Percentiles rank a stretch among this genome's conserved stretches.
These are phyloP conservation scores for Aureobasidium sp. DNA, from an alignment of 2,329 filamentous ascomycete genomes.

Conservation along the genomic window DNA sequence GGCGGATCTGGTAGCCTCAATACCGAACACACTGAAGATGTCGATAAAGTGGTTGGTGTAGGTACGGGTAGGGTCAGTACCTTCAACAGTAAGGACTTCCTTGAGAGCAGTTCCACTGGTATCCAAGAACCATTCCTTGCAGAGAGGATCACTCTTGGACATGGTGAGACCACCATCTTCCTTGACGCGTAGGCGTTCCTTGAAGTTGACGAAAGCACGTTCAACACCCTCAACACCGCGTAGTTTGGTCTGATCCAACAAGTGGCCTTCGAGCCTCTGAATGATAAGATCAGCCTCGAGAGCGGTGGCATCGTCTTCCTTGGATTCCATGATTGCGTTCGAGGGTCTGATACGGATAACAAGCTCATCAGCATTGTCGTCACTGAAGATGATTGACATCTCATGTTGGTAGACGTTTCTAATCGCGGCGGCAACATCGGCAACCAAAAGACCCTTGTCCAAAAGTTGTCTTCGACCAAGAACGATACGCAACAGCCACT, in stretches of 20 bases:
- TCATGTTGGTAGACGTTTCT: constrained; percentile 82
- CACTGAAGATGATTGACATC: constrained; percentile 89
- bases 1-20: constrained; percentile 84
- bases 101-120: constrained; percentile 85
- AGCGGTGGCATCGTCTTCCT: constrained; percentile 66
- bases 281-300: constrained; percentile 84
- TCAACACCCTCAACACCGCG: constrained; percentile 86
- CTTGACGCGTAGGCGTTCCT: constrained; percentile 59
- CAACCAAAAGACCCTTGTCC: constrained; percentile 85
- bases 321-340: constrained; percentile 49
- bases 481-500: constrained; percentile 90
- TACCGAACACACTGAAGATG: constrained; percentile 89
- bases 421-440: constrained; percentile 83
- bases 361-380: constrained; percentile 94
- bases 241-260: constrained; percentile 83
- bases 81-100: constrained; percentile 76
- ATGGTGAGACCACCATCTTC: constrained; percentile 67
- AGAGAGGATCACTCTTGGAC: constrained; percentile 64
- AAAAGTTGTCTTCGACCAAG: constrained; percentile 91
- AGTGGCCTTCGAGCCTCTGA: constrained; percentile 83
- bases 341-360: constrained; percentile 73
- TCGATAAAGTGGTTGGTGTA: constrained; percentile 96
- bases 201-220: constrained; percentile 86
- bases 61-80: constrained; percentile 77
- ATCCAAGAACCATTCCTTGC: constrained; percentile 92